Percentiles rank a stretch among this genome's conserved stretches.
phyloP scores from a whole-genome alignment of 306 rosid genomes.

The Pyrus bretschneideri region DNA sequence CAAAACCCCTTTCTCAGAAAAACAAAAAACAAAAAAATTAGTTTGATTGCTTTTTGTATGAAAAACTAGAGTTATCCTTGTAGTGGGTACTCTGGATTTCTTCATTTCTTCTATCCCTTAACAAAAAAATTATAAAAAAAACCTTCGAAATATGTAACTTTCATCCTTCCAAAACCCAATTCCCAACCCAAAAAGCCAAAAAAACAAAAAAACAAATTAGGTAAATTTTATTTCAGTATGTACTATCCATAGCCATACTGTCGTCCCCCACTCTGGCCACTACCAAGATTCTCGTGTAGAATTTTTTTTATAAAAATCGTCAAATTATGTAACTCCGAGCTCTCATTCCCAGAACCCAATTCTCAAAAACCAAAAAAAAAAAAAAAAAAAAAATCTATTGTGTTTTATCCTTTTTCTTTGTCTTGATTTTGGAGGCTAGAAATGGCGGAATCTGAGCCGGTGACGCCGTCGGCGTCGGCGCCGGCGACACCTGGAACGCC shows the following conservation, averaged over 20 bases:
- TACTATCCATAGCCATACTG: neutral
- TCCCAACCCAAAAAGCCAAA: neutral
- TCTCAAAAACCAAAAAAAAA: neutral
- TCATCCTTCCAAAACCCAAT: slow-evolving; percentile 1
- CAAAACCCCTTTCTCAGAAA: neutral
- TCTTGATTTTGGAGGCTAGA: neutral
- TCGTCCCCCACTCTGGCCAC: slow-evolving; percentile 20
- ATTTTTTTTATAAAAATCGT: slow-evolving; percentile 24
- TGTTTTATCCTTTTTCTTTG: neutral
- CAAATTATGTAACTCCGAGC: slow-evolving; percentile 36
- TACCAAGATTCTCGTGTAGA: slow-evolving; percentile 19
- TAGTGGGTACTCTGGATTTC: slow-evolving; percentile 46
- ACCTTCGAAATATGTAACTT: slow-evolving; percentile 57
- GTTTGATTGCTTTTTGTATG: neutral
- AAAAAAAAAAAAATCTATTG: neutral
- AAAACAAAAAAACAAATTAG: neutral
- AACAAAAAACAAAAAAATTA: neutral
- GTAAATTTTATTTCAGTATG: neutral
- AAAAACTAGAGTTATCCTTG: neutral
- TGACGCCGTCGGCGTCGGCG: slow-evolving; percentile 53
- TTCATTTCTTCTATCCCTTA: slow-evolving; percentile 39
- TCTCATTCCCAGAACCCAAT: neutral
- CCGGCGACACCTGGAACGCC: slow-evolving; percentile 77
- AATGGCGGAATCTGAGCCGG: slow-evolving; percentile 57
- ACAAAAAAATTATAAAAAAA: slow-evolving; percentile 50